Conservation (phyloP, 2,329 filamentous ascomycete genomes). For the Pochonia chlamydosporia region DNA sequence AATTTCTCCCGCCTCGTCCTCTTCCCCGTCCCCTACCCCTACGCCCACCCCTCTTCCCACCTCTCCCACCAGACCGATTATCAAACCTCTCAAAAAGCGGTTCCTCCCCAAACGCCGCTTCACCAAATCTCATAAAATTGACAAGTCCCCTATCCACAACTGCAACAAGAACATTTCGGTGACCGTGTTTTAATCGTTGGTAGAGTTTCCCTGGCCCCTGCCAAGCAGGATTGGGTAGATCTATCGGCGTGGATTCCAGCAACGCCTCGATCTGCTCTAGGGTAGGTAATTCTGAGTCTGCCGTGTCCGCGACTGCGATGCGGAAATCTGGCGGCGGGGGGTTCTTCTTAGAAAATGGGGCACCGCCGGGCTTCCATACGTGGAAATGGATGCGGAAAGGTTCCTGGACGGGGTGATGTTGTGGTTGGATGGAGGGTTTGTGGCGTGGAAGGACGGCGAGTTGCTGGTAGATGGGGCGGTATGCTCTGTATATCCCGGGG, state of each 20-base stretch:
- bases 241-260: constrained; percentile 66
- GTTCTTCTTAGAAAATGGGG: constrained; percentile 69
- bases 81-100: constrained; percentile 58
- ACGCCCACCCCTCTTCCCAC: constrained; percentile 37
- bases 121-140: constrained; percentile 77
- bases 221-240: constrained; percentile 43
- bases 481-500: constrained; percentile 60
- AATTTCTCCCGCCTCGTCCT: constrained; percentile 15
- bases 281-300: constrained; percentile 65
- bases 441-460: constrained; percentile 69
- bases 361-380: constrained; percentile 65
- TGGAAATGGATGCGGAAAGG: constrained; percentile 74
- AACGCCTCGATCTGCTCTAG: constrained; percentile 65
- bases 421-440: constrained; percentile 39
- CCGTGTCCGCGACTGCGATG: constrained; percentile 74
- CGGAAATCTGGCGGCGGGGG: constrained; percentile 78
- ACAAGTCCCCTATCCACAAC: constrained; percentile 86
- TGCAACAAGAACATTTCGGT: constrained; percentile 77
- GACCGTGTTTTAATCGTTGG: constrained; percentile 75
- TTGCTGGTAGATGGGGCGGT: constrained; percentile 67
- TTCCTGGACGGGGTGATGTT: constrained; percentile 23
- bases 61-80: constrained; percentile 32
- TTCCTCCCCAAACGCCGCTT: constrained; percentile 75
- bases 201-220: constrained; percentile 53
- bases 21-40: constrained; percentile 30